A percentile compares a stretch with the other conserved stretches of the same genome.
These are phyloP conservation scores for Coniferiporia sulphurascens DNA, from an alignment of 1,284 basidiomycete genomes.

Conservation along the genomic window DNA sequence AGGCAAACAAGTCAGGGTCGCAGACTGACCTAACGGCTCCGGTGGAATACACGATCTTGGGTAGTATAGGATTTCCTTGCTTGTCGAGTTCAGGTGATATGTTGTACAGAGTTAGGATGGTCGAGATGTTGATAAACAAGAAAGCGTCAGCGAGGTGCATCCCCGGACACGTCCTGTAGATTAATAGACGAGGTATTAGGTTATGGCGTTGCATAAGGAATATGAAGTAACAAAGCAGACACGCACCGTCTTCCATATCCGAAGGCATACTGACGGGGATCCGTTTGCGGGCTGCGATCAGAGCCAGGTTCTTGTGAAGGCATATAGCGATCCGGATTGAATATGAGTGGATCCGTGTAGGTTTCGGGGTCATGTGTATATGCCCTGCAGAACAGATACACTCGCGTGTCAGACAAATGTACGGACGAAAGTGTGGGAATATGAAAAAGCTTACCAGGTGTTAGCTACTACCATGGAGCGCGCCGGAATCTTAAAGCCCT, in stretches of 20 bases:
- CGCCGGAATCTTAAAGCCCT: constrained; percentile 3
- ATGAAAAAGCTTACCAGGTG: not conserved
- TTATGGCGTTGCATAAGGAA: constrained; percentile 19
- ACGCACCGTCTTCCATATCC: constrained; percentile 5
- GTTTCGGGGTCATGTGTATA: constrained; percentile 1
- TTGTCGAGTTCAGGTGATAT: constrained; percentile 12
- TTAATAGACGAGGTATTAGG: not conserved
- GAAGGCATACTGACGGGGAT: constrained; percentile 8
- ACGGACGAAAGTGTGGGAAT: not conserved
- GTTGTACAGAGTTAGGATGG: constrained; percentile 11
- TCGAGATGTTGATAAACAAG: constrained; percentile 13
- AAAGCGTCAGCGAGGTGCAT: constrained; percentile 12
- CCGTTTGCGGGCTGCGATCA: not conserved
- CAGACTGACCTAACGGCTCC: not conserved
- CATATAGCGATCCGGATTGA: constrained; percentile 28
- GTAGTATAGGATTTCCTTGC: constrained; percentile 7
- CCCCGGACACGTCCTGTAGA: constrained; percentile 14
- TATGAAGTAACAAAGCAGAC: not conserved
- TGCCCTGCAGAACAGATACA: not conserved
- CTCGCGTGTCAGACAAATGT: too few species aligned
- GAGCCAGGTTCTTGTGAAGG: not conserved
- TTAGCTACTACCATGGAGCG: not conserved
- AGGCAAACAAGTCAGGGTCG: too few species aligned
- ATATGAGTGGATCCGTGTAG: constrained; percentile 24
- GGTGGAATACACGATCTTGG: constrained; percentile 12